A percentile compares a stretch with the other conserved stretches of the same genome.
Evolutionary conservation across 768 basidiomycete genomes (phyloP).

Genomic region (Boletus coccyginus): DNA sequence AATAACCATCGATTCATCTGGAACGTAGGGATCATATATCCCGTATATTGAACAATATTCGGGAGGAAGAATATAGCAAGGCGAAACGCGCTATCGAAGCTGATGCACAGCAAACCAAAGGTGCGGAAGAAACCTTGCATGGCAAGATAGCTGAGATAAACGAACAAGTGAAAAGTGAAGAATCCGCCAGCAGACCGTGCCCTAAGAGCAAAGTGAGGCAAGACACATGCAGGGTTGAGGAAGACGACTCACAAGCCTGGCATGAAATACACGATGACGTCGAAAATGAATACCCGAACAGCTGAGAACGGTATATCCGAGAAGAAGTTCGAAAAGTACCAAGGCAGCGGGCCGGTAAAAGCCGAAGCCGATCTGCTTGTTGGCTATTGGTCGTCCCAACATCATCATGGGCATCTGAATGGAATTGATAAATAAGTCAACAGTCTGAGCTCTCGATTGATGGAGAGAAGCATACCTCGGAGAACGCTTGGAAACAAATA

Average conservation of each 20-base stretch:
- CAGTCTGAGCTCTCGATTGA: not conserved
- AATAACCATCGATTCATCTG: constrained; percentile 81
- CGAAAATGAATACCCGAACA: constrained; percentile 53
- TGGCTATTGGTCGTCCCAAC: constrained; percentile 73
- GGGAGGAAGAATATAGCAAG: constrained; percentile 70
- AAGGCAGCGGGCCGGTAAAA: constrained; percentile 67
- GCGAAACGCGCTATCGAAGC: constrained; percentile 53
- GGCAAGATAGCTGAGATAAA: constrained; percentile 59
- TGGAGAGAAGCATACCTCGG: constrained; percentile 47
- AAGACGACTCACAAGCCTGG: constrained; percentile 42
- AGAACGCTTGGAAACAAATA: constrained; percentile 69
- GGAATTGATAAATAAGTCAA: constrained; percentile 1
- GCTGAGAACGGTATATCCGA: constrained; percentile 72
- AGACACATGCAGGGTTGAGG: constrained; percentile 13
- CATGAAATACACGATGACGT: constrained; percentile 72
- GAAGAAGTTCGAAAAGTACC: constrained; percentile 62
- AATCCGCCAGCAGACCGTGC: constrained; percentile 40
- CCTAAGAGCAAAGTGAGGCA: constrained; percentile 12
- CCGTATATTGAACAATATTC: constrained; percentile 70
- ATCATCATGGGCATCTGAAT: constrained; percentile 67
- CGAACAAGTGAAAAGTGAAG: constrained; percentile 64
- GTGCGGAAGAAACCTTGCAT: constrained; percentile 88
- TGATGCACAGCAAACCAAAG: constrained; percentile 55
- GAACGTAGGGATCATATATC: constrained; percentile 64
- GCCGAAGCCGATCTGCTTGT: constrained; percentile 64